These are phyloP conservation scores for Aureobasidium vineae DNA, from an alignment of 2,329 filamentous ascomycete genomes.

Conservation along the genomic window DNA sequence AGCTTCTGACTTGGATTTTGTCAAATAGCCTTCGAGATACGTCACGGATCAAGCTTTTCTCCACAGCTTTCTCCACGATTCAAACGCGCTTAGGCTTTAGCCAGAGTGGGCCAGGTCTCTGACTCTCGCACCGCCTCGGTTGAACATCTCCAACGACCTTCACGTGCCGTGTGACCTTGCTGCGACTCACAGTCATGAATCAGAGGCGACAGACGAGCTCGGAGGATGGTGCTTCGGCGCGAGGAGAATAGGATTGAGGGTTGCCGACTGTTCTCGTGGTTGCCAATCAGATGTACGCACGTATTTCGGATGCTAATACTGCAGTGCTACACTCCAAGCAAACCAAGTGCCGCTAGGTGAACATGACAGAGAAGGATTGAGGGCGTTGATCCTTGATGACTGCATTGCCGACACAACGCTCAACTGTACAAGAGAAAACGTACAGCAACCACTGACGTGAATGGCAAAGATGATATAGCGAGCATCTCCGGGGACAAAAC, in stretches of 20 bases:
- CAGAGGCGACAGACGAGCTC: neutral
- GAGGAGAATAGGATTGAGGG: neutral
- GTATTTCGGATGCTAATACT: slow-evolving; percentile 1
- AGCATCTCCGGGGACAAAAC: neutral
- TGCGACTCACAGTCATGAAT: neutral
- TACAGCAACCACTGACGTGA: slow-evolving; percentile 8
- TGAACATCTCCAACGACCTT: neutral
- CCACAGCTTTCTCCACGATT: slow-evolving; percentile 24
- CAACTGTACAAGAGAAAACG: neutral
- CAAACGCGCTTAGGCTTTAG: slow-evolving; percentile 13
- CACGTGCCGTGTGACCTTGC: slow-evolving; percentile 20
- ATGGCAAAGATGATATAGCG: neutral
- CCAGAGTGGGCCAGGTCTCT: neutral
- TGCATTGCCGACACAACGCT: neutral
- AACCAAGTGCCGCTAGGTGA: slow-evolving; percentile 3
- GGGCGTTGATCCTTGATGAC: slow-evolving; percentile 4
- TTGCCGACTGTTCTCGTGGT: neutral
- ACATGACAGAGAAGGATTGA: neutral
- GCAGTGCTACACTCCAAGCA: slow-evolving; percentile 18
- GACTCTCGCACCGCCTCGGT: slow-evolving; percentile 13
- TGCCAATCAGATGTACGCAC: neutral
- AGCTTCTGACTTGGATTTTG: neutral
- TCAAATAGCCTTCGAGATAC: slow-evolving; percentile 6
- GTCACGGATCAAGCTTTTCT: slow-evolving; percentile 24
- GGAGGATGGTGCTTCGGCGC: neutral